Percentiles rank a stretch among this genome's conserved stretches.
Evolutionary conservation across 2,329 filamentous ascomycete species (phyloP).

Genomic region (Xylariaceae sp.): DNA sequence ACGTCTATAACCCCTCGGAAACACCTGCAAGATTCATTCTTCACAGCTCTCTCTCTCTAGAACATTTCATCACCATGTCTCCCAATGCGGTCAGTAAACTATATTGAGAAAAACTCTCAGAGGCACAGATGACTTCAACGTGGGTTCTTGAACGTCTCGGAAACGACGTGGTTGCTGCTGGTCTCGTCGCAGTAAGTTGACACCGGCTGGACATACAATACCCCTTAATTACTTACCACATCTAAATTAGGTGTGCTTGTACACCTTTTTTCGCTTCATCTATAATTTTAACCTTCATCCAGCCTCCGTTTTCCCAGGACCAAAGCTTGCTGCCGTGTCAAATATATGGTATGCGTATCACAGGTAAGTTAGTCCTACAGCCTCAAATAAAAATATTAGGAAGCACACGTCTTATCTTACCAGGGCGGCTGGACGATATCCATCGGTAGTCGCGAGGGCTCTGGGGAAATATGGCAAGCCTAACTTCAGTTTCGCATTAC

Average conservation of each 20-base stretch:
- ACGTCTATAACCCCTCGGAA: too few species aligned
- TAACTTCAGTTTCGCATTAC: background rate
- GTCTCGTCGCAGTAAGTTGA: too few species aligned
- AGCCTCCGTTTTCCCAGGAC: background rate
- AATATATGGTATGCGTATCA: slow-evolving; percentile 3
- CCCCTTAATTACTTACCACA: too few species aligned
- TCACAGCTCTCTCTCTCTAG: too few species aligned
- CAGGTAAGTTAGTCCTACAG: background rate
- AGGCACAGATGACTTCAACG: too few species aligned
- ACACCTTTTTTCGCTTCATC: background rate
- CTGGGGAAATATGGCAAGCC: slow-evolving; percentile 8
- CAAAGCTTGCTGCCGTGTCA: background rate
- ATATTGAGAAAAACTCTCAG: too few species aligned
- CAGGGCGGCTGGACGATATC: slow-evolving; percentile 8
- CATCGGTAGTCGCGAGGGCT: slow-evolving; percentile 3
- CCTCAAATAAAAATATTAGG: background rate
- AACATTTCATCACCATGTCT: too few species aligned
- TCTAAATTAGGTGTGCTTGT: background rate
- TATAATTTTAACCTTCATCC: slow-evolving; percentile 2
- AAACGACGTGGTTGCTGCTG: too few species aligned
- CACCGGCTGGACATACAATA: too few species aligned
- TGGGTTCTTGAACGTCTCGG: too few species aligned
- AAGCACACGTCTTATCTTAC: background rate
- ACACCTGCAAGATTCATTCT: too few species aligned
- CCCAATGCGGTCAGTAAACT: too few species aligned